phyloP scores from a whole-genome alignment of 371 early-diverging fungal species.

The Syncephalastrum contaminatum region DNA sequence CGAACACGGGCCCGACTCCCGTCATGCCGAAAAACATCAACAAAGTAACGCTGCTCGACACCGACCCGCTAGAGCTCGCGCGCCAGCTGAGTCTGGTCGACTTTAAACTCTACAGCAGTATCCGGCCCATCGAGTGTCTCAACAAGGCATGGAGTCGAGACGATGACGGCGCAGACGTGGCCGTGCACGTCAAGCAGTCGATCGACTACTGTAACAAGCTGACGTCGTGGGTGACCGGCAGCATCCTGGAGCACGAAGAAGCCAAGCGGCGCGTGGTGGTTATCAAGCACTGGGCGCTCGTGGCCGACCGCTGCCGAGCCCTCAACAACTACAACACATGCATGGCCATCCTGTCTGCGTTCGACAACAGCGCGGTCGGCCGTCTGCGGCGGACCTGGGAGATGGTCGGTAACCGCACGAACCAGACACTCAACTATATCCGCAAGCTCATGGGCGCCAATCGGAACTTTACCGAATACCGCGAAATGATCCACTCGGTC shows the following conservation, averaged over 20 bases:
- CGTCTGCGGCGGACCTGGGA: conserved; percentile 92
- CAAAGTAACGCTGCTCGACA: conserved; percentile 70
- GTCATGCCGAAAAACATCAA: conserved; percentile 66
- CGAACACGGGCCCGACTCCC: conserved; percentile 40
- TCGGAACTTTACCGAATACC: conserved; percentile 85
- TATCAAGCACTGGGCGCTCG: conserved; percentile 82
- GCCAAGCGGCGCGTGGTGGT: conserved; percentile 72
- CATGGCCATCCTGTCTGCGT: conserved; percentile 86
- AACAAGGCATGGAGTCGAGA: conserved; percentile 87
- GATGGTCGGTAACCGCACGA: conserved; percentile 58
- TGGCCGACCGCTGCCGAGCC: conserved; percentile 75
- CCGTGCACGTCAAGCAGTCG: conserved; percentile 73
- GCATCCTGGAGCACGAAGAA: conserved; percentile 76
- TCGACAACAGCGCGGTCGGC: conserved; percentile 86
- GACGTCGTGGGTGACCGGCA: conserved; percentile 81
- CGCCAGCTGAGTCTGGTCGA: conserved; percentile 92
- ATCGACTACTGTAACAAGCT: conserved; percentile 67
- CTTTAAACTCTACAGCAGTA: conserved; percentile 73
- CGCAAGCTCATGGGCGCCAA: conserved; percentile 75
- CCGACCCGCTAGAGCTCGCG: conserved; percentile 92
- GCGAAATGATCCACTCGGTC: conserved; percentile 80
- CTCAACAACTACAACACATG: conserved; percentile 93
- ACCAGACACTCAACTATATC: conserved; percentile 47
- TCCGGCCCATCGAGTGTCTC: conserved; percentile 84
- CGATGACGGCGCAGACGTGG: conserved; percentile 62